Conservation (phyloP, 495 filamentous ascomycete species). For the Penicillium mononematosum region DNA sequence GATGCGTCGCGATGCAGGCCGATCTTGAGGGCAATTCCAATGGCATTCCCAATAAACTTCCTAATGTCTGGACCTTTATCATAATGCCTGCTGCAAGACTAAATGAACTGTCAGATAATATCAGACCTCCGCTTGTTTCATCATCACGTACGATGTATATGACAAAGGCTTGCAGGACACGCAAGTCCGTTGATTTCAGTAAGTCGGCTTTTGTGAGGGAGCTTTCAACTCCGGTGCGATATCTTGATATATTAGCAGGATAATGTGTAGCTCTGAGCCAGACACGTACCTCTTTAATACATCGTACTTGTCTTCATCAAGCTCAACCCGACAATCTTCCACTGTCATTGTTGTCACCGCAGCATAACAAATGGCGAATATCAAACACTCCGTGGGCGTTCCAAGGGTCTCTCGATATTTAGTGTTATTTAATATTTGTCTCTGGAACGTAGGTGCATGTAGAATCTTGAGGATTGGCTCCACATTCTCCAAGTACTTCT, state of each 20-base stretch:
- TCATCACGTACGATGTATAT: conserved; percentile 54
- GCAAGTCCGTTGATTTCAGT: conserved; percentile 60
- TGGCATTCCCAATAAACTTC: conserved; percentile 57
- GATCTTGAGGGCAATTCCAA: conserved; percentile 67
- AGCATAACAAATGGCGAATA: conserved; percentile 73
- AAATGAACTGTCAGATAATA: not conserved
- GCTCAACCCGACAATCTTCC: conserved; percentile 22
- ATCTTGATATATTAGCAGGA: conserved; percentile 30
- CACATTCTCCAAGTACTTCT: conserved; percentile 26
- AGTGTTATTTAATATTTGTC: conserved; percentile 6
- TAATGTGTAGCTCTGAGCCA: not conserved
- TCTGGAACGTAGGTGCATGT: conserved; percentile 26
- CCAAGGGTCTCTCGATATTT: conserved; percentile 4
- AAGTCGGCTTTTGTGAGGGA: conserved; percentile 63
- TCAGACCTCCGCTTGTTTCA: not conserved
- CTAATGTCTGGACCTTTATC: conserved; percentile 54
- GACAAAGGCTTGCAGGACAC: conserved; percentile 67
- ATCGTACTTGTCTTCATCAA: conserved; percentile 15
- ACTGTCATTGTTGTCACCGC: conserved; percentile 60
- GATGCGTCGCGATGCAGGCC: not conserved
- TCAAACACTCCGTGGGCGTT: conserved; percentile 54
- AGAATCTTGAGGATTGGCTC: conserved; percentile 33
- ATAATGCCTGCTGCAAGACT: conserved; percentile 50
- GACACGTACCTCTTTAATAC: conserved; percentile 46
- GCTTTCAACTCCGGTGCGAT: conserved; percentile 50